Evolutionary conservation across 2,329 filamentous ascomycete species (phyloP), one percentile per base, ranked within the genome.

Genomic region (Myriosclerotinia scirpicola): DNA sequence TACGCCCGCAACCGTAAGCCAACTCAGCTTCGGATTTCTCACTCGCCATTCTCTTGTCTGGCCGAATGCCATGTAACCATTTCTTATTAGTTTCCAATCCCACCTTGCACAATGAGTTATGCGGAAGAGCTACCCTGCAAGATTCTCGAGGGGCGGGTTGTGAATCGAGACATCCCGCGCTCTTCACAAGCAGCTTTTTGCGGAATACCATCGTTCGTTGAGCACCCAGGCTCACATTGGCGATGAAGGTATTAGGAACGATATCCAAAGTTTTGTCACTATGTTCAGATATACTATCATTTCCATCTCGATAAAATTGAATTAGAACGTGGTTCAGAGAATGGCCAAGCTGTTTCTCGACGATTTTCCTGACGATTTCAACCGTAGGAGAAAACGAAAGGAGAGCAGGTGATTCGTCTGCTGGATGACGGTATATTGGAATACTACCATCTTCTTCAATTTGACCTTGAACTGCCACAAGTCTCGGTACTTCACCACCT

Each of bases 191-290:
- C 69, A 90, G 90, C 79, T 96, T 97, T 14, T 90, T 94, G 62
- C 95, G 87, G 46, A 99, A 85, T 0, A 91, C 84, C 93, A 98
- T 97, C 2, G 88, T 93, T 64, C 95, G 84, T 78, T 96, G 89
- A 0, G 94, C 93, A 1, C 95, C 95, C 9, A n/a, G 98, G 84
- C 92, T 97, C 60, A 97, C 87, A 75, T 98, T 99, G 71, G 93
- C 92, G 71, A 99, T 96, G 68, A 84, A 93, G 34, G 91, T 95
- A 5, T 84, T 87, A 36, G 85, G 86, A 15, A 87, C 88, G 66
- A 99, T 95, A 76, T 99, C 95, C 34, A 99, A 82, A 0, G 94
- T 97, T 79, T 99, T 99, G 77, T 99, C 95, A 50, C 92, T 96
- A 75, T 99, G 95, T 76, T 99, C 95, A 0, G 92, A 95, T 69